Percentiles rank a stretch among this genome's conserved stretches.
These are phyloP conservation scores for Cardamine occulta DNA, from an alignment of 345 rosid species.

Conservation along the genomic window DNA sequence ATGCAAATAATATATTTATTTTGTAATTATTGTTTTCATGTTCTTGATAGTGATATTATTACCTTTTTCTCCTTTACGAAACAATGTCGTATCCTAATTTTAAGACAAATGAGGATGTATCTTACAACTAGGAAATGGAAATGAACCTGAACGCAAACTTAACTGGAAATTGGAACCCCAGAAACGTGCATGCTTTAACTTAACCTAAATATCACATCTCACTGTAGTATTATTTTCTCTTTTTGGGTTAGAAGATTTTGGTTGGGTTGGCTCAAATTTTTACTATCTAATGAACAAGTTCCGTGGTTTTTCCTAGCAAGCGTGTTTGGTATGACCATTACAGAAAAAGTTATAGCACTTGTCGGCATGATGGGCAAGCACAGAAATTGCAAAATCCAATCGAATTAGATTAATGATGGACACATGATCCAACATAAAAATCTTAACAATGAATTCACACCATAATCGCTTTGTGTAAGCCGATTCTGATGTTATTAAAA, in stretches of 20 bases:
- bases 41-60: neutral
- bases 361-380: neutral
- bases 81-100: neutral
- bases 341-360: neutral
- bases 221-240: neutral
- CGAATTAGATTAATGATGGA: too few relatives aligned
- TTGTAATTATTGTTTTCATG: constrained; percentile 13
- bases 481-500: too few relatives aligned
- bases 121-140: neutral
- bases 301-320: too few relatives aligned
- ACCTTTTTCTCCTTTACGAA: neutral
- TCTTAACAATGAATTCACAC: neutral
- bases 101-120: neutral
- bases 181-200: neutral
- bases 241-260: neutral
- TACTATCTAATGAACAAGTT: too few relatives aligned
- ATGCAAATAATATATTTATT: constrained; percentile 7
- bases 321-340: too few relatives aligned
- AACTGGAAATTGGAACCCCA: neutral
- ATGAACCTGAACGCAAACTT: neutral
- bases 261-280: too few relatives aligned
- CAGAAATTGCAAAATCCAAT: neutral
- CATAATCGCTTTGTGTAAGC: neutral
- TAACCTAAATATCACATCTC: constrained; percentile 4
- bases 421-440: too few relatives aligned